Base-by-base conservation (phyloP, 768 basidiomycete species). In the Tubosaeta sp. region DNA sequence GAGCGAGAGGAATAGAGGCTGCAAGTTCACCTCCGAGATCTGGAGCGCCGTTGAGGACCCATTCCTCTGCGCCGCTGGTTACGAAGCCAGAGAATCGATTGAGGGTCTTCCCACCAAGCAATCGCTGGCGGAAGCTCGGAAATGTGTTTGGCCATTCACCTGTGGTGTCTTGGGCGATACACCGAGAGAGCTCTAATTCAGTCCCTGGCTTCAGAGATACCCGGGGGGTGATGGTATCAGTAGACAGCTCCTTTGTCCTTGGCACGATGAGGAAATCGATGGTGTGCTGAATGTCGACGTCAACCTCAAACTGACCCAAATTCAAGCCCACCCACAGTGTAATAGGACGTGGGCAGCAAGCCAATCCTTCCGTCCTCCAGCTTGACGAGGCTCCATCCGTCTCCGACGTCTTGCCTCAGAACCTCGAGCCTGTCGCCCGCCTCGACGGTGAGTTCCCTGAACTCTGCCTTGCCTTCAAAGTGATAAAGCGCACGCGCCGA, bases 21-120 rank as follows among this genome's bases (percentile, higher is more conserved):
- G 65, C 51, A 29, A 58, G 53, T 7, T 67, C 56, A 13, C 75
- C 73, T 41, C 71, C 65, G 1, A 71, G 35, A 43, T 50, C 37
- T 9, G 59, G 66, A 26, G 70, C 73, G 5, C 90, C 90, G 46
- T 85, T 80, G n/a, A 91, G 76, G 8, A 91, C 78, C 72, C 84
- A 92, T 47, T 85, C 84, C 65, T 92, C 90, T 10, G 90, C 90
- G 33, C 90, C 90, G 52, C 85, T 89, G 7, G 86, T 89, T 13
- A 92, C 89, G 65, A 91, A 92, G 51, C 78, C 85, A 1, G 88
- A 90, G 70, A 92, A 92, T n/a, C 89, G 78, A 65, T 91, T 91
- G 49, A 91, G 68, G 42, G 81, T 82, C 68, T 85, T 90, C 10
- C 89, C 88, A 29, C 87, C 83, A 1, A 92, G 78, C 0, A 91